Evolutionary conservation across 169 alveolate species (phyloP).

Genomic region (Plasmodium sp.): DNA sequence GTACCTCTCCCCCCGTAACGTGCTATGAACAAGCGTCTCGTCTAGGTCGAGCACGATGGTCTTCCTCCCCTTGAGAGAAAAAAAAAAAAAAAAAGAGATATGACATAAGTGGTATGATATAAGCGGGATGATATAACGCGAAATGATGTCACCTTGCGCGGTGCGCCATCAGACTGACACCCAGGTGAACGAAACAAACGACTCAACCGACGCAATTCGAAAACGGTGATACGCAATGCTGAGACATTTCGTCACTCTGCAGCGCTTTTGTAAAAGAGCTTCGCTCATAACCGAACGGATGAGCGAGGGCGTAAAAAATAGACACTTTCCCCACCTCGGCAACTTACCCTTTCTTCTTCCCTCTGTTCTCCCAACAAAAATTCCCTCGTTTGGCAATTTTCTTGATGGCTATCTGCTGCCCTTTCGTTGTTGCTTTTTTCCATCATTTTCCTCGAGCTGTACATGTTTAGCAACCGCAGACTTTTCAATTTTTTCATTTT

Average conservation of each 20-base stretch:
- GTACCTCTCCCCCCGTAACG: conserved; percentile 73
- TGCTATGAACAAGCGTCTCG: conserved; percentile 85
- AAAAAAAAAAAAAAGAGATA: not conserved
- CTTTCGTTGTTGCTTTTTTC: not conserved
- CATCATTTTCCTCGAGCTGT: not conserved
- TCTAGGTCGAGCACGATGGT: conserved; percentile 84
- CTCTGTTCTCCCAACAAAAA: conserved; percentile 42
- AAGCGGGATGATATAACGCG: not conserved
- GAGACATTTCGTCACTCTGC: not conserved
- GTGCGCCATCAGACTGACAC: not conserved
- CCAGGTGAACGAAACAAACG: not conserved
- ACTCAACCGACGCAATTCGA: not conserved
- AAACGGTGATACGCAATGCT: not conserved
- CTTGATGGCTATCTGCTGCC: not conserved
- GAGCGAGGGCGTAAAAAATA: not conserved
- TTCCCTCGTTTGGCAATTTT: not conserved
- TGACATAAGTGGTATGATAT: too few species aligned
- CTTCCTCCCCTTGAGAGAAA: conserved; percentile 76
- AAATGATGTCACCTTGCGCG: not conserved
- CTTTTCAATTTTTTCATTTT: conserved; percentile 34
- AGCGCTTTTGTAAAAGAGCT: not conserved
- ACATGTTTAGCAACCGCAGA: conserved; percentile 13
- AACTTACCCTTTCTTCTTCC: conserved; percentile 30
- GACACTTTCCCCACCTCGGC: not conserved
- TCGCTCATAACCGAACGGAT: not conserved